Evolutionary conservation across 257 asterid species (phyloP), one percentile per base, ranked within the genome.

Genomic region (Lithospermum erythrorhizon): DNA sequence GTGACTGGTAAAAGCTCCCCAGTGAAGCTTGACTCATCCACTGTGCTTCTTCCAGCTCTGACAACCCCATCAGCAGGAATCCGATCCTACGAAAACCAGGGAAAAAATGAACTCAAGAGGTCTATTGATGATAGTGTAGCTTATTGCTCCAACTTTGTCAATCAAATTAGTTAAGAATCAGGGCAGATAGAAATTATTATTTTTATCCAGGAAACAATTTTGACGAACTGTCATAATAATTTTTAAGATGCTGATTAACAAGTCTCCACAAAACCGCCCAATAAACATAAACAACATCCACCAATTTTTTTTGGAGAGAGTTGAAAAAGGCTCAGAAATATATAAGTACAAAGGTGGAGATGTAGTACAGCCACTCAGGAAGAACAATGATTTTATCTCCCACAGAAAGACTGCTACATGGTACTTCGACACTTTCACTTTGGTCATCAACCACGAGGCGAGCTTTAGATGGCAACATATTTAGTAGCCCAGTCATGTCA

Each of bases 61-160:
- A 93, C 96, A 22, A 89, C 76, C 65, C 99, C 99, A 83, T 93
- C 99, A 68, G 99, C 99, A 23, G 99, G 97, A 70, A 93, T 81
- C 60, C 99, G 94, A 69, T 93, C 99, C 99, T 93, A 70, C 72
- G 70, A 68, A 61, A 66, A 37, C 63, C 51, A n/a, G 62, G 69
- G 27, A 22, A 61, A 52, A 53, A 69, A 7, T 61, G 19, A 24
- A 56, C 60, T 19, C 20, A 2, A 14, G 37, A 24, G 11, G 11
- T 41, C 17, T 41, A 41, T 41, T 41, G 49, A 3, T 41, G 1
- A 13, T 41, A 37, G 49, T 2, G 0, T 41, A 41, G 17, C 49
- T 9, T 41, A 41, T 11, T 52, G 55, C 22, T 20, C 27, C 3
- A 11, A 53, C 6, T 53, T 53, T 53, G 27, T 18, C 23, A 11